Base-by-base conservation (phyloP, 805 yeast genomes). In the Hyphopichia homilentoma region DNA sequence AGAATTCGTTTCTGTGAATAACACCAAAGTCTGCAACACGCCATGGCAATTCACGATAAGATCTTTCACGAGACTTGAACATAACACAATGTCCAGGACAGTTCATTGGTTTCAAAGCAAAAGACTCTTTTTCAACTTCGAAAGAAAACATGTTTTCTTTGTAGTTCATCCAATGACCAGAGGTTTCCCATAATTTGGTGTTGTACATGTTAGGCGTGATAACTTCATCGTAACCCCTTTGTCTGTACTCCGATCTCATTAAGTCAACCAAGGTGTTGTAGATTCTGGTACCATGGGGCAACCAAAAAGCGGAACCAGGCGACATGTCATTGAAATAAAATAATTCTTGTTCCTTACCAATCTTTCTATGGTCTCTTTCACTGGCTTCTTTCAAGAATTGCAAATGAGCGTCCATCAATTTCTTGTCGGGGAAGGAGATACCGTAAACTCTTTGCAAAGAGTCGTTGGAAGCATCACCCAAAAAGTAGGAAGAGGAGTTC, bases 181-280 rank as follows among this genome's bases (percentile, higher is more conserved):
- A 89, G 35, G 93, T 84, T 70, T 90, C 95, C 99, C 99, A 93
- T 52, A 93, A 75, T 65, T 90, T 90, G 40, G 97, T 69, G 70
- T 89, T 90, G 77, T 77, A 93, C 97, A 93, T 93, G 71, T 93
- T 93, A 54, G 99, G 99, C 41, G 98, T 89, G 59, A 93, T 90
- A 45, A 93, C 98, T 70, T 93, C 99, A 44, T 93, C 96, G 62
- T 84, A 93, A 24, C 97, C 97, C 65, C 98, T 83, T 65, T 77
- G 79, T 56, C 83, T 80, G 68, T 93, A 93, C 69, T 93, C 95
- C 34, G 62, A 57, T 67, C 90, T 79, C 66, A 93, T 58, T 62
- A 87, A 64, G 20, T 84, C 88, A 48, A 80, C 79, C 61, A 93
- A 72, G 38, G 86, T 77, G 65, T 86, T 86, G 75, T 93, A 93